Percentiles rank a stretch among this genome's conserved stretches.
phyloP scores from a whole-genome alignment of 2,329 filamentous ascomycete genomes.

The Cercospora brassicicola region DNA sequence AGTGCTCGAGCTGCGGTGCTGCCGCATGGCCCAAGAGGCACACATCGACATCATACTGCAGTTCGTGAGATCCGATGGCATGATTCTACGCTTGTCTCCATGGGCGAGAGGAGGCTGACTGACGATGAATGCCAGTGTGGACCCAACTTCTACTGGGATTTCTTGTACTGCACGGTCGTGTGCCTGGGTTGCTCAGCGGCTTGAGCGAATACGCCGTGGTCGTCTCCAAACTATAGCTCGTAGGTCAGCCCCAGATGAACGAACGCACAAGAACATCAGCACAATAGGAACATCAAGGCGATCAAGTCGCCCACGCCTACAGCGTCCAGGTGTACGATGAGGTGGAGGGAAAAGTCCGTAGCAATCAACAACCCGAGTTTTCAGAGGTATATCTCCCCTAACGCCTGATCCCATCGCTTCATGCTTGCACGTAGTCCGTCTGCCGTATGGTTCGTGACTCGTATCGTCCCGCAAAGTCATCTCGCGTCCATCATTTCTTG shows the following conservation, averaged over 20 bases:
- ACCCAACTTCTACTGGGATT: background rate
- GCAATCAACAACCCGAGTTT: constrained; percentile 3
- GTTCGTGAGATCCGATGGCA: background rate
- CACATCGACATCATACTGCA: background rate
- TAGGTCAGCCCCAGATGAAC: background rate
- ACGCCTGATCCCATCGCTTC: constrained; percentile 16
- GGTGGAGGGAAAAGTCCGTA: too few relatives aligned
- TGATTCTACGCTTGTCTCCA: background rate
- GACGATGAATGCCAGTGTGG: background rate
- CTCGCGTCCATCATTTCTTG: constrained; percentile 68
- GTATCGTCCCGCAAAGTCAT: background rate
- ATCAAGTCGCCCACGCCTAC: background rate
- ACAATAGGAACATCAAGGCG: background rate
- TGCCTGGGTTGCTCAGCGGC: too few relatives aligned
- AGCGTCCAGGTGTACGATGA: too few relatives aligned
- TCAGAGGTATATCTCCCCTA: constrained; percentile 22
- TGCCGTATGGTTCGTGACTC: constrained; percentile 15
- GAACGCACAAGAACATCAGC: background rate
- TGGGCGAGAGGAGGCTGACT: background rate
- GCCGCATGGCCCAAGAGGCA: background rate
- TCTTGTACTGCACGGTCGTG: background rate
- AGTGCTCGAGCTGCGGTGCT: background rate
- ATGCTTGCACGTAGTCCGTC: constrained; percentile 1
- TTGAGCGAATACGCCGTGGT: background rate
- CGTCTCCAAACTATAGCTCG: background rate